Evolutionary conservation across 495 filamentous ascomycete species (phyloP), one percentile per base, ranked within the genome.

Genomic region (Penicillium bialowiezense): DNA sequence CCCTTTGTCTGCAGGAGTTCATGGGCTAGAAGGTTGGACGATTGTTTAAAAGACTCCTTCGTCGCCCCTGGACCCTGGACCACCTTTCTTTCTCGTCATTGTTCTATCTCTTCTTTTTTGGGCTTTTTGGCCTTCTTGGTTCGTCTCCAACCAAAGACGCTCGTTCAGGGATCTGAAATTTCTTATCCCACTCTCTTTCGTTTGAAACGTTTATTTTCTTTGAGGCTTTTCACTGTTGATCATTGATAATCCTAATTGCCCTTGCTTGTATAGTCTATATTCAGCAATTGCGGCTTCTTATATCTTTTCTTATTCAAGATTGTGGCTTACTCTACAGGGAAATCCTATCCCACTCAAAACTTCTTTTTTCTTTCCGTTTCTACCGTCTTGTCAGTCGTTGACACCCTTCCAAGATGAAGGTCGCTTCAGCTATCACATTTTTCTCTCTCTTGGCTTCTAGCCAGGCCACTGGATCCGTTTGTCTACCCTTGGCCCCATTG

Each of bases 361-460:
- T 38, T 47, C 49, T 45, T 50, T 50, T 33, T 32, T 55, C 44
- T 21, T 33, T 32, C 8, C 23, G 8, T 44, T 21, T 23, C 19
- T 44, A 13, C 18, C 17, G 23, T 20, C 37, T n/a, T 17, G 43
- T 37, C 52, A 24, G 39, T 61, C 57, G 44, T 59, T 61, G 38
- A 18, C 48, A 49, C 39, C 32, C 47, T 37, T 56, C 54, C 56
- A 64, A 38, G 44, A 65, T 68, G 62, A 67, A 55, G 60, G 41
- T 48, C 38, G 39, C 45, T 20, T 53, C 56, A 35, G 52, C 59
- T 35, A 41, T 64, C 39, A 55, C 63, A 3, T 55, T 67, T 15
- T 40, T 63, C n/a, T 55, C 65, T 47, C 58, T 72, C 33, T 44
- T 68, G 44, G 59, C 62, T 18, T 52, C 62, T 17, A 54, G 58